Conservation (phyloP, 495 filamentous ascomycete species). For the Penicillium flavigenum region DNA sequence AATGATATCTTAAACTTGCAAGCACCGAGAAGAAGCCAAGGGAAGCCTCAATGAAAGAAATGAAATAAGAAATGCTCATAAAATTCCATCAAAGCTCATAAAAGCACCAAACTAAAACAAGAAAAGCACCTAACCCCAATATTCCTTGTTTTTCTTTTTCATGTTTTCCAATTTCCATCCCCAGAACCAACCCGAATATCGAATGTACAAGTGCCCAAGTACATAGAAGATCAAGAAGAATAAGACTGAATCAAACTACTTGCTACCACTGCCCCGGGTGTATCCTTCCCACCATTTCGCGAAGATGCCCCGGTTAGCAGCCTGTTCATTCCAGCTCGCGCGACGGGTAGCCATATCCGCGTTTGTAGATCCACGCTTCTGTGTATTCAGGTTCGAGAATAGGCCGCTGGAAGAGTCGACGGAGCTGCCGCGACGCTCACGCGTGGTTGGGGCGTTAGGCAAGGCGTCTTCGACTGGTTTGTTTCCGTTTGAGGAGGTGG, state of each 20-base stretch:
- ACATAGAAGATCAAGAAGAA: not conserved
- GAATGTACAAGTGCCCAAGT: not conserved
- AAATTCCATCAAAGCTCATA: not conserved
- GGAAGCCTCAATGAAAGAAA: not conserved
- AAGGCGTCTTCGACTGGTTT: conserved; percentile 6
- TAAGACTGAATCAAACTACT: not conserved
- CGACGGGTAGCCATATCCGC: conserved; percentile 38
- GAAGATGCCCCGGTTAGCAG: conserved; percentile 42
- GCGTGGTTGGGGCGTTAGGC: conserved; percentile 20
- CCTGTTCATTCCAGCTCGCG: conserved; percentile 52
- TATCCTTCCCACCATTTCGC: conserved; percentile 57
- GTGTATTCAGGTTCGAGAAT: conserved; percentile 50
- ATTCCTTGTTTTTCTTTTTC: not conserved
- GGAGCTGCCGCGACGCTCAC: conserved; percentile 34
- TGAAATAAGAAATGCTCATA: not conserved
- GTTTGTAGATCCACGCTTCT: conserved; percentile 52
- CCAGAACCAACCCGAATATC: not conserved
- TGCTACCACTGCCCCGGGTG: conserved; percentile 24
- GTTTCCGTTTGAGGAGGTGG: conserved; percentile 22
- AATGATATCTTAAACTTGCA: not conserved
- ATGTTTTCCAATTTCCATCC: not conserved
- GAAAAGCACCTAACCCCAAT: not conserved
- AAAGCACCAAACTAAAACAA: not conserved
- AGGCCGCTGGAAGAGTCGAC: conserved; percentile 29
- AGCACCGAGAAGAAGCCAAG: not conserved